These are phyloP conservation scores for Flaveria trinervia DNA, from an alignment of 129 eudicot species.

Conservation along the genomic window DNA sequence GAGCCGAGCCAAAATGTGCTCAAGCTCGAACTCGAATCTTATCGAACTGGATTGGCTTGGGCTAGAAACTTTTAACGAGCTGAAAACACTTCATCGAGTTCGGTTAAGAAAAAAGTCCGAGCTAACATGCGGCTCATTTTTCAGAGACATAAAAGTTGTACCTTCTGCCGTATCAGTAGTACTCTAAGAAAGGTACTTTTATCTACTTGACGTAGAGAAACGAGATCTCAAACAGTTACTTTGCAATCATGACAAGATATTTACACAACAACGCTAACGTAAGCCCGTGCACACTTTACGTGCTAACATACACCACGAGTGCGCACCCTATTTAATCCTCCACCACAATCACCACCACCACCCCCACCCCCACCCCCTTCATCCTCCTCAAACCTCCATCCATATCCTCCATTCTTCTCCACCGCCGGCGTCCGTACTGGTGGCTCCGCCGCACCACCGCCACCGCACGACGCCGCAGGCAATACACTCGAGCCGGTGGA, in stretches of 20 bases:
- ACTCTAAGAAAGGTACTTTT: background rate
- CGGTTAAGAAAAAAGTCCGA: too few species aligned
- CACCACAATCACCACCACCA: conserved; percentile 12
- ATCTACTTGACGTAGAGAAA: background rate
- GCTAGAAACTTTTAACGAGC: too few species aligned
- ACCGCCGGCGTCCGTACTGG: conserved; percentile 32
- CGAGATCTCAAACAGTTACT: conserved; percentile 16
- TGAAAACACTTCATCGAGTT: too few species aligned
- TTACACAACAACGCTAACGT: conserved; percentile 10
- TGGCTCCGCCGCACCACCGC: conserved; percentile 23
- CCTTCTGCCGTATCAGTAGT: background rate
- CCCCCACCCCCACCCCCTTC: conserved; percentile 24
- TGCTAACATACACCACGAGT: conserved; percentile 26
- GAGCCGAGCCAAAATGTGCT: too few species aligned
- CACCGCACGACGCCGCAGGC: conserved; percentile 36
- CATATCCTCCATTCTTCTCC: conserved; percentile 24
- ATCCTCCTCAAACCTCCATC: conserved; percentile 23
- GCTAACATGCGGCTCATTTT: too few species aligned
- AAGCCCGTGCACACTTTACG: conserved; percentile 1
- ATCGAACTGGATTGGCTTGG: too few species aligned
- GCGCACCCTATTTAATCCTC: conserved; percentile 24
- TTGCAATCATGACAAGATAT: conserved; percentile 15
- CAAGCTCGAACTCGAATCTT: too few species aligned
- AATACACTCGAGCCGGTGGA: conserved; percentile 35
- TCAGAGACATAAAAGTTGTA: background rate